These are phyloP conservation scores for Fraxinus greggii DNA, from an alignment of 305 asterid genomes.

Conservation along the genomic window DNA sequence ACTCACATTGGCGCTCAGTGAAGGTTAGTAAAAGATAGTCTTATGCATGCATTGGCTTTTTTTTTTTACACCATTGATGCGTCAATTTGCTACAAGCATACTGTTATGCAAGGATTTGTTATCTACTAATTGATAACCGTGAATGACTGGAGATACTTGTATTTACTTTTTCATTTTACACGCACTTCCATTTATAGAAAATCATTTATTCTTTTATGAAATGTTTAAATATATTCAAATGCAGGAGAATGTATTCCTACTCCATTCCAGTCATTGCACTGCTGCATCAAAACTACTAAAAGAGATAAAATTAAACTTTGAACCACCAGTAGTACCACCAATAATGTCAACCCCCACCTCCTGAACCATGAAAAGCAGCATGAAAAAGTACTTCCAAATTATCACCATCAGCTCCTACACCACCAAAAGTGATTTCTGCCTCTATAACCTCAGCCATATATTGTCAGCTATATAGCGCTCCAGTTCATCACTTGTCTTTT, in stretches of 20 bases:
- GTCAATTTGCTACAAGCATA: neutral
- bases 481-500: neutral
- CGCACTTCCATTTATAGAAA: neutral
- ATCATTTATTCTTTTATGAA: neutral
- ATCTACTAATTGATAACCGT: neutral
- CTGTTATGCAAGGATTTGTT: neutral
- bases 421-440: neutral
- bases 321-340: neutral
- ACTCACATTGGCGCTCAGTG: constrained; percentile 95
- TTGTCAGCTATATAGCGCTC: neutral
- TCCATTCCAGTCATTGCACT: neutral
- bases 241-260: neutral
- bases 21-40: constrained; percentile 46
- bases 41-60: neutral
- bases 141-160: neutral
- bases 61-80: neutral
- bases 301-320: neutral
- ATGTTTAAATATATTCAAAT: neutral
- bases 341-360: neutral
- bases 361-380: neutral
- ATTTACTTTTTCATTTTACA: neutral
- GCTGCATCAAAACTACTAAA: neutral
- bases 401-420: neutral
- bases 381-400: neutral
- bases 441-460: neutral